A percentile compares a stretch with the other conserved stretches of the same genome.
phyloP scores from a whole-genome alignment of 2,329 filamentous ascomycete genomes.

The Furcasterigmium sp. region DNA sequence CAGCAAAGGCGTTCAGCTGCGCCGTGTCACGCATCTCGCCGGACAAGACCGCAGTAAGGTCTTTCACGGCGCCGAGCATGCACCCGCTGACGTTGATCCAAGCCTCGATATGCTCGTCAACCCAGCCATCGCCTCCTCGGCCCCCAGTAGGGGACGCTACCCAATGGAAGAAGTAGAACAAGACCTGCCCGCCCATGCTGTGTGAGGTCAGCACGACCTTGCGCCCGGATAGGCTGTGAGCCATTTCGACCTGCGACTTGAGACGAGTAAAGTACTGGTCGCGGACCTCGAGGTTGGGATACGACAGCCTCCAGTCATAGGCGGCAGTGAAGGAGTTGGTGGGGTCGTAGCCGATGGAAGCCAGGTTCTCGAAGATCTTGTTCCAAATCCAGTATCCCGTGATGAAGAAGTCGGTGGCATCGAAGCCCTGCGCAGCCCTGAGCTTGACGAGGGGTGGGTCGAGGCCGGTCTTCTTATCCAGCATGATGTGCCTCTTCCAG shows the following conservation, averaged over 20 bases:
- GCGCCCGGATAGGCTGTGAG: conserved; percentile 63
- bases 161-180: conserved; percentile 74
- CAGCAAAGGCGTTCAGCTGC: conserved; percentile 91
- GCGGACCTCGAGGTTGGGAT: conserved; percentile 79
- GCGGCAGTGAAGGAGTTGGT: conserved; percentile 65
- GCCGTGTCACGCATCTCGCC: conserved; percentile 99
- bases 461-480: conserved; percentile 84
- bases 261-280: conserved; percentile 93
- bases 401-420: conserved; percentile 94
- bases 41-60: conserved; percentile 81
- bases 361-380: conserved; percentile 95
- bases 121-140: conserved; percentile 79
- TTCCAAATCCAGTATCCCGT: conserved; percentile 98
- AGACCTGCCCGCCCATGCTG: conserved; percentile 95
- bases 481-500: conserved; percentile 97
- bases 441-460: conserved; percentile 89
- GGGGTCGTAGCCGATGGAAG: conserved; percentile 93
- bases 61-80: conserved; percentile 94
- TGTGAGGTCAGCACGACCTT: conserved; percentile 88
- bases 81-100: conserved; percentile 99
- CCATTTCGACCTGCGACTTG: conserved; percentile 86
- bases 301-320: conserved; percentile 91
- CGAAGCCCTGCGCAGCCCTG: conserved; percentile 90
- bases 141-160: conserved; percentile 77
- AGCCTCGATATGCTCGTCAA: conserved; percentile 81